Percentiles rank a stretch among this genome's conserved stretches.
Evolutionary conservation across 768 basidiomycete genomes (phyloP).

Genomic region (Psilocybe sp.): DNA sequence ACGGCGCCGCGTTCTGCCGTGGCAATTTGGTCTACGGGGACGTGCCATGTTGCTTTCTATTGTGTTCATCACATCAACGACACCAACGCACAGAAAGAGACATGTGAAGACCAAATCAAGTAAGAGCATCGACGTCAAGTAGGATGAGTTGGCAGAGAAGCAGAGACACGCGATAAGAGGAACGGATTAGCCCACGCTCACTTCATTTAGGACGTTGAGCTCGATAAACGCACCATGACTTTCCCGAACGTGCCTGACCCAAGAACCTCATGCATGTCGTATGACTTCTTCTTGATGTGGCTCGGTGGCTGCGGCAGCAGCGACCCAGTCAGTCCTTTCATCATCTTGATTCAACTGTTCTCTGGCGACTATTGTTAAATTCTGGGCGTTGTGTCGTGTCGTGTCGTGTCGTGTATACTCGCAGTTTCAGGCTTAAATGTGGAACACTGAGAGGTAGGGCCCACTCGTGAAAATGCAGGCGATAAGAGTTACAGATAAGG

Average conservation of each 20-base stretch:
- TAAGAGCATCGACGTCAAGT: background rate
- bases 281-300: constrained; percentile 82
- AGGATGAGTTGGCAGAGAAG: no score
- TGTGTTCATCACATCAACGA: background rate
- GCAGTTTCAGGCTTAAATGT: no score
- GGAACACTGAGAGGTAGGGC: no score
- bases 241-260: constrained; percentile 90
- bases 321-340: constrained; percentile 51
- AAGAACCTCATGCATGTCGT: constrained; percentile 68
- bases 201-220: constrained; percentile 1
- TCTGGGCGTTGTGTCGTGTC: no score
- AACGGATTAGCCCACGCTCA: background rate
- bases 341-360: constrained; percentile 23
- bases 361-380: no score
- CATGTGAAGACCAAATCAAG: background rate
- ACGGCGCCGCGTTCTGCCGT: constrained; percentile 60
- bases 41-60: constrained; percentile 78
- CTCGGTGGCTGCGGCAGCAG: constrained; percentile 83
- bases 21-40: constrained; percentile 56
- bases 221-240: constrained; percentile 57
- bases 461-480: no score
- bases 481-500: no score
- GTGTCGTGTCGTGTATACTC: no score
- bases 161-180: background rate
- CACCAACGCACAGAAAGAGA: constrained; percentile 3